These are phyloP conservation scores for Pezicula neosporulosa DNA, from an alignment of 2,329 filamentous ascomycete species.

Conservation along the genomic window DNA sequence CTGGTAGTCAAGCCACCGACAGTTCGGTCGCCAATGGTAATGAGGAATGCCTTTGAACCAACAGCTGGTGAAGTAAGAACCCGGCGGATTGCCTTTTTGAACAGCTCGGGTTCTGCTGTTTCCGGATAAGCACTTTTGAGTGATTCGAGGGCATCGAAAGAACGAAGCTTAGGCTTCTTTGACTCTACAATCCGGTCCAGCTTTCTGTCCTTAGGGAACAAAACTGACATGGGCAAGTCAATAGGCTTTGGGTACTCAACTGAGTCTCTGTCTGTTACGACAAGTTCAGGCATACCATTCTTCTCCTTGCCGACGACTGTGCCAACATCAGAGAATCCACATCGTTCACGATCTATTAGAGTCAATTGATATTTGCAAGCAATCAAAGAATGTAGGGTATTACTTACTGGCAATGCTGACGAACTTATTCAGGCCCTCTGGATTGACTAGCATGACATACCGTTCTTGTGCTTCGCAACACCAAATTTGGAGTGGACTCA, in stretches of 20 bases:
- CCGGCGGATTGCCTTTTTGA: constrained; percentile 68
- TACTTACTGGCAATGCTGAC: constrained; percentile 55
- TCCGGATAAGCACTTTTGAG: constrained; percentile 52
- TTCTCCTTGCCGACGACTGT: constrained; percentile 62
- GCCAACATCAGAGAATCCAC: constrained; percentile 89
- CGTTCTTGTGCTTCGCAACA: constrained; percentile 96
- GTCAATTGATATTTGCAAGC: constrained; percentile 2
- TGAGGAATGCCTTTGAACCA: constrained; percentile 95
- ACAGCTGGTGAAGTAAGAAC: constrained; percentile 85
- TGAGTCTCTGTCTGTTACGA: constrained; percentile 79
- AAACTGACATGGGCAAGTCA: constrained; percentile 80
- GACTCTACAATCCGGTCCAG: constrained; percentile 72
- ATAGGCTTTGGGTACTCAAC: constrained; percentile 74
- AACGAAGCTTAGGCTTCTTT: constrained; percentile 61
- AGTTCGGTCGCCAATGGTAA: constrained; percentile 91
- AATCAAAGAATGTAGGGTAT: neutral
- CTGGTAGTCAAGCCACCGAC: constrained; percentile 85
- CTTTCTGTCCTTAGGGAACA: constrained; percentile 86
- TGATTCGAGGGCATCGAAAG: constrained; percentile 66
- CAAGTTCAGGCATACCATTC: constrained; percentile 64
- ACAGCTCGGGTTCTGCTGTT: constrained; percentile 33
- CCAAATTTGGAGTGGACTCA: constrained; percentile 97
- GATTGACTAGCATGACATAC: constrained; percentile 87
- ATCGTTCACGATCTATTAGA: constrained; percentile 70
- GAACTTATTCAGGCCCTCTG: constrained; percentile 76